These are phyloP conservation scores for Stagonosporopsis vannaccii DNA, from an alignment of 2,329 filamentous ascomycete species.

Conservation along the genomic window DNA sequence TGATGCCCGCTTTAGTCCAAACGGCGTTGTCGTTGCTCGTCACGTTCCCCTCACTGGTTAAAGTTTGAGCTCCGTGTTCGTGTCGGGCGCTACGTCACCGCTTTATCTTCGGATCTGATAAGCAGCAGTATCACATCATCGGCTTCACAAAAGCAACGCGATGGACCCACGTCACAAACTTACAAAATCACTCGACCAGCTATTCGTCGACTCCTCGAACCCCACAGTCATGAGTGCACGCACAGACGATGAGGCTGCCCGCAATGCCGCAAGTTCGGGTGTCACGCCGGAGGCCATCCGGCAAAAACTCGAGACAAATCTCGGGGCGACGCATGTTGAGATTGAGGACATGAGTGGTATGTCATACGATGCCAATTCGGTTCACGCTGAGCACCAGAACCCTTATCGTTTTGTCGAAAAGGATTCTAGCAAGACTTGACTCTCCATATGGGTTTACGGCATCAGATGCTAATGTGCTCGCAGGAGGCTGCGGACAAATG, in stretches of 20 bases:
- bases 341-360: conserved; percentile 92
- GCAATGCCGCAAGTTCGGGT: conserved; percentile 62
- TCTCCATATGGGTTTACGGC: background rate
- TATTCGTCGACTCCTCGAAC: conserved; percentile 15
- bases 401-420: background rate
- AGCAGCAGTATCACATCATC: conserved; percentile 29
- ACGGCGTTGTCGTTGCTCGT: background rate
- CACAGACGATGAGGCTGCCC: conserved; percentile 54
- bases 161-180: conserved; percentile 48
- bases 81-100: conserved; percentile 17
- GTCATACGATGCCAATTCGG: background rate
- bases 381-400: background rate
- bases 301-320: conserved; percentile 70
- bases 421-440: background rate
- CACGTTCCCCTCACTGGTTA: conserved; percentile 1
- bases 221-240: conserved; percentile 51
- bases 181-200: conserved; percentile 40
- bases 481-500: conserved; percentile 75
- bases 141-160: conserved; percentile 7
- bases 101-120: conserved; percentile 46
- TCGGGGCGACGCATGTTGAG: conserved; percentile 80
- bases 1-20: background rate
- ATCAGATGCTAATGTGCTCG: conserved; percentile 22
- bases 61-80: conserved; percentile 24
- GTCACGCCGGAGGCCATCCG: conserved; percentile 78